Conservation (phyloP, 768 basidiomycete species). For the Naganishia randhawae region DNA sequence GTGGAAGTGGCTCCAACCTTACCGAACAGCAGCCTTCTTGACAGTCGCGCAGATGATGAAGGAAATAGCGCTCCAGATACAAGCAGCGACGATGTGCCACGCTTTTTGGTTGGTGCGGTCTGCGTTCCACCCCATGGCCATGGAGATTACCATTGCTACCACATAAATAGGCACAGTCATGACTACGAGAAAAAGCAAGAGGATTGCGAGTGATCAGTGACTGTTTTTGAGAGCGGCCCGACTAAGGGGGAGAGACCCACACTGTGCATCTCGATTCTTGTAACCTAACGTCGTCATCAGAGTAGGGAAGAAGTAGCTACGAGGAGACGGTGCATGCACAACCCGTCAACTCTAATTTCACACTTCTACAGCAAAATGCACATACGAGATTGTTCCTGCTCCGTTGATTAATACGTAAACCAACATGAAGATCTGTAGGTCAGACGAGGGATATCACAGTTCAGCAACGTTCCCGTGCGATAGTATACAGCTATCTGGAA, state of each 20-base stretch:
- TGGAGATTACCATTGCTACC: slow-evolving; percentile 42
- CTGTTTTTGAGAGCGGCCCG: too few relatives aligned
- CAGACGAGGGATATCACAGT: background rate
- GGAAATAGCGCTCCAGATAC: slow-evolving; percentile 30
- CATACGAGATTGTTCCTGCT: slow-evolving; percentile 47
- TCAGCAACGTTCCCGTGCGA: too few relatives aligned
- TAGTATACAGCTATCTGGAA: background rate
- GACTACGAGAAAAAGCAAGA: slow-evolving; percentile 26
- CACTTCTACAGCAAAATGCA: slow-evolving; percentile 41
- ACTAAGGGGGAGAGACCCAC: slow-evolving; percentile 28
- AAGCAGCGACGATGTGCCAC: slow-evolving; percentile 39
- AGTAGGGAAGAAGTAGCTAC: slow-evolving; percentile 48
- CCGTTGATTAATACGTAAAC: slow-evolving; percentile 40
- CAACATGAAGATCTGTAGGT: slow-evolving; percentile 36
- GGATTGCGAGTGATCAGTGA: too few relatives aligned
- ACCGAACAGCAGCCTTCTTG: slow-evolving; percentile 35
- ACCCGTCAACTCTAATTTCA: background rate
- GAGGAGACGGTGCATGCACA: background rate
- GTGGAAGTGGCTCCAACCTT: background rate
- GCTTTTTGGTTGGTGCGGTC: slow-evolving; percentile 45
- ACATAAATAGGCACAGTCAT: slow-evolving; percentile 49
- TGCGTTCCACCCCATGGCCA: slow-evolving; percentile 38
- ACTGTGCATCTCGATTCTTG: slow-evolving; percentile 41
- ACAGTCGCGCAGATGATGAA: slow-evolving; percentile 45
- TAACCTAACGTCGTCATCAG: slow-evolving; percentile 40